Percentiles rank a stretch among this genome's conserved stretches.
phyloP scores from a whole-genome alignment of 345 rosid genomes.

The Schrenkiella parvula region DNA sequence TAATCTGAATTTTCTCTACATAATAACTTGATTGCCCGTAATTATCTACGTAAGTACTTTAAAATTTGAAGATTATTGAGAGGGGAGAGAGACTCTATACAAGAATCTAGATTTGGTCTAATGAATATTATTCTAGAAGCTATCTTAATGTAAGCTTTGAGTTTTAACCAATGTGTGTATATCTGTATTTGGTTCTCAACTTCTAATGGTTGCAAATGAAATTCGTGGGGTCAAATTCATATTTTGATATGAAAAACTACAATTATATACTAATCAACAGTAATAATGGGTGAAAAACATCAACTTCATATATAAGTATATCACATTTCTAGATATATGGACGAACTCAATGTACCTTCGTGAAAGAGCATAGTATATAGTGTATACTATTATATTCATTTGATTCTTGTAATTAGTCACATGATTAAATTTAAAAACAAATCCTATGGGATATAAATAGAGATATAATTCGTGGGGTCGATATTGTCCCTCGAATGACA shows the following conservation, averaged over 20 bases:
- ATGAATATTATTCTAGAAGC: not conserved
- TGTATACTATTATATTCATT: not conserved
- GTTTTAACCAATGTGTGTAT: not conserved
- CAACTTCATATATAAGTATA: not conserved
- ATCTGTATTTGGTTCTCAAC: not conserved
- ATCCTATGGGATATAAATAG: not conserved
- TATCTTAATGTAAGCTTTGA: not conserved
- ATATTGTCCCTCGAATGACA: not conserved
- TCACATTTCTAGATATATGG: not conserved
- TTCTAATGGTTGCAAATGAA: not conserved
- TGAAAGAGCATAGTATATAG: not conserved
- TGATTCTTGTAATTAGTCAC: not conserved
- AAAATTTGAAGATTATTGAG: not conserved
- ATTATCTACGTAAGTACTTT: not conserved
- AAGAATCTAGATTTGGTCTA: not conserved
- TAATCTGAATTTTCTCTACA: not conserved
- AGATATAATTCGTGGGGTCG: conserved; percentile 1
- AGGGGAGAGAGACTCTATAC: not conserved
- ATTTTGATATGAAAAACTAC: not conserved
- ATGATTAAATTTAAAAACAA: not conserved
- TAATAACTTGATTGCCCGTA: not conserved
- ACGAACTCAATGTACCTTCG: not conserved
- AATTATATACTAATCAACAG: not conserved
- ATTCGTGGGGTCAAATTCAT: not conserved
- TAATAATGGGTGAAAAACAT: not conserved